A percentile compares a stretch with the other conserved stretches of the same genome.
phyloP scores from a whole-genome alignment of 2,329 filamentous ascomycete genomes.

The Sporothrix pallida region DNA sequence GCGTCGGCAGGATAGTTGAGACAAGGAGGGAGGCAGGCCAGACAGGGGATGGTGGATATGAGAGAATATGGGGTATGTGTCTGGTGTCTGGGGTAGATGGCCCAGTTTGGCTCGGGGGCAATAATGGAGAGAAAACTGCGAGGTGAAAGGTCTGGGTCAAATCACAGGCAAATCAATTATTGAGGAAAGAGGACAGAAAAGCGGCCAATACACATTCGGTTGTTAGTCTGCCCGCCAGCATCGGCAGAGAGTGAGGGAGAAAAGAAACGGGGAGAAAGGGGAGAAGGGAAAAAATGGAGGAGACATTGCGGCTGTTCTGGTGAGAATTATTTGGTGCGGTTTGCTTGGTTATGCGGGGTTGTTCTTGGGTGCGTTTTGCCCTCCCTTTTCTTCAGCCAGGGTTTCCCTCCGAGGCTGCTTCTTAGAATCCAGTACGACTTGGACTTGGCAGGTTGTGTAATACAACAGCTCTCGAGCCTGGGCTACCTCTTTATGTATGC shows the following conservation, averaged over 20 bases:
- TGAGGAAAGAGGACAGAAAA: neutral
- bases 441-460: neutral
- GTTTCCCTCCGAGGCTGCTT: neutral
- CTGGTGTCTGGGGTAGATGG: too few species aligned
- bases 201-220: constrained; percentile 1
- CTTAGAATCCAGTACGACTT: neutral
- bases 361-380: too few species aligned
- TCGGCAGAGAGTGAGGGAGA: neutral
- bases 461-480: neutral
- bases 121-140: neutral
- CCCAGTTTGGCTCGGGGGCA: too few species aligned
- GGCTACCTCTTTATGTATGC: neutral
- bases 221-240: neutral
- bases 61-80: too few species aligned
- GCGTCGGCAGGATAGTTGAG: constrained; percentile 19
- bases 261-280: too few species aligned
- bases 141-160: neutral
- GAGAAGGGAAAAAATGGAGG: too few species aligned
- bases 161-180: neutral
- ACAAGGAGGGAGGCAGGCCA: too few species aligned
- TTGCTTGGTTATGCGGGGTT: neutral
- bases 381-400: too few species aligned
- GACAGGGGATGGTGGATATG: too few species aligned
- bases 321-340: too few species aligned
- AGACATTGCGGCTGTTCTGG: too few species aligned